Evolutionary conservation across 306 rosid genomes (phyloP), one percentile per base, ranked within the genome.

Genomic region (Senna siamea): DNA sequence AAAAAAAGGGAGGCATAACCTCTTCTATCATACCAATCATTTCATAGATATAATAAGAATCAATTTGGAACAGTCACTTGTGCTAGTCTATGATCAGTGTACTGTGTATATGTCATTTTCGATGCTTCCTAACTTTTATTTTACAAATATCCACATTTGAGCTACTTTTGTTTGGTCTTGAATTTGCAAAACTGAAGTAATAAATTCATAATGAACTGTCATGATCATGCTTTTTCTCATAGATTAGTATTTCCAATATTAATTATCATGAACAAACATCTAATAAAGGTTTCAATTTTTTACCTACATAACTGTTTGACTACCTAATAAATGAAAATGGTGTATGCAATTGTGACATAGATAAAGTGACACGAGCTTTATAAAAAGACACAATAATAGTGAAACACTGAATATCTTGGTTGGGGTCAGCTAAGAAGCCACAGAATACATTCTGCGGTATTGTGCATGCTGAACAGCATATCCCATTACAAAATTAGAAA

Each of bases 191-290:
- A 63, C 17, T 4, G 37, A 62, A 41, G 40, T 12, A 3, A 47
- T 18, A 41, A 63, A 32, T 50, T 69, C 56, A 57, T 26, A 61
- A 18, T 48, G 26, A 60, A 60, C 32, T 32, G 43, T 35, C 52
- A 11, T 19, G 17, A 3, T 5, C 26, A 38, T 22, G 61, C 0
- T 6, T 41, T 20, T 18, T 32, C 4, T 10, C 17, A 35, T 4
- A 11, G 17, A 59, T 37, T 71, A 74, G 53, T 34, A 66, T 50
- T 47, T 71, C 70, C 67, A 76, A 66, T 66, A 70, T 71, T 48
- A 37, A 69, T 26, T 34, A 66, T 41, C 43, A 66, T 37, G 56
- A 51, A 66, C 47, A n/a, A 70, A 56, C 62, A 41, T 37, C 57
- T 19, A 51, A 40, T 14, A 70, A 19, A 15, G 54, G 17, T 52